These are phyloP conservation scores for Fagopyrum esculentum DNA, from an alignment of 148 eudicot genomes.

Conservation along the genomic window DNA sequence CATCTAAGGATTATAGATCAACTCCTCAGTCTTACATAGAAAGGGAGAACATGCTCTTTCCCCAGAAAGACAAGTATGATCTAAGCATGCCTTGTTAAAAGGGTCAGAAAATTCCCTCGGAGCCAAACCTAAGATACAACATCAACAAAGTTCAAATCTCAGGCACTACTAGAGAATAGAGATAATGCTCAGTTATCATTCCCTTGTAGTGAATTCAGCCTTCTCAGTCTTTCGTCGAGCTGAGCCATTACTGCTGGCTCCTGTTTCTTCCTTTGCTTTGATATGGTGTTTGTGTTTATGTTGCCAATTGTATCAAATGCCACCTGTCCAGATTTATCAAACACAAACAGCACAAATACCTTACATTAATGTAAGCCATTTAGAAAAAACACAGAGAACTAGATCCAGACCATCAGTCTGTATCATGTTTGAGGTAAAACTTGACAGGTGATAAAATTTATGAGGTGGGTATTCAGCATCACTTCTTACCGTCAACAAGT, in stretches of 20 bases:
- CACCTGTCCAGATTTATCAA: conserved; percentile 43
- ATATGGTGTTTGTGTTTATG: conserved; percentile 68
- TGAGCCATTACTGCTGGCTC: conserved; percentile 95
- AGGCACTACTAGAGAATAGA: background rate
- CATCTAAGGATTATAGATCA: background rate
- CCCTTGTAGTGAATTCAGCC: conserved; percentile 49
- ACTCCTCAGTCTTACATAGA: background rate
- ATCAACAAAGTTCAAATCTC: background rate
- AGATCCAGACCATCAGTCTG: background rate
- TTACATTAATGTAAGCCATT: background rate
- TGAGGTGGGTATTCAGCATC: background rate
- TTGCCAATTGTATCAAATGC: conserved; percentile 83
- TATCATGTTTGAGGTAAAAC: background rate
- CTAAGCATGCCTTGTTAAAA: conserved; percentile 1
- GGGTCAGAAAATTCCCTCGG: background rate
- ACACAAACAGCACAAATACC: background rate
- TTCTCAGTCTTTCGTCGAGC: conserved; percentile 72
- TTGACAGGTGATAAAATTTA: background rate
- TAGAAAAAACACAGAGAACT: background rate
- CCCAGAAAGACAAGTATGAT: background rate
- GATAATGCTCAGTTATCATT: conserved; percentile 21
- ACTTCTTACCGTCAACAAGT: conserved; percentile 61
- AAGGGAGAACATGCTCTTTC: background rate
- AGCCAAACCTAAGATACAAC: conserved; percentile 4
- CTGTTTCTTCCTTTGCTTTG: conserved; percentile 91